These are phyloP conservation scores for Margaritispora aquatica DNA, from an alignment of 495 filamentous ascomycete genomes.

Conservation along the genomic window DNA sequence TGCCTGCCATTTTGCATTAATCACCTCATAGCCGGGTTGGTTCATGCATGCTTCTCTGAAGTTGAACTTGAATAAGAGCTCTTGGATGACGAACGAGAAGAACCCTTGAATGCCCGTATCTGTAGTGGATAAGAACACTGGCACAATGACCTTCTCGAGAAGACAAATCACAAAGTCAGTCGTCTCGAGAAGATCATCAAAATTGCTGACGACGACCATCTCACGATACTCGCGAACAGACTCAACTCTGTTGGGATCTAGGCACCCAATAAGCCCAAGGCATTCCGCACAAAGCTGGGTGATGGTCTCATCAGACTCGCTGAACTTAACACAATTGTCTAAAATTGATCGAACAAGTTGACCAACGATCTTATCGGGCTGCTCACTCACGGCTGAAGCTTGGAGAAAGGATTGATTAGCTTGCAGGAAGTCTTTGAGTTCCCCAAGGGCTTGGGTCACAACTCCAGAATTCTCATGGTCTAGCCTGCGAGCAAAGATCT, in stretches of 20 bases:
- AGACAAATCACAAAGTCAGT: constrained; percentile 81
- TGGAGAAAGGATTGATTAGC: constrained; percentile 76
- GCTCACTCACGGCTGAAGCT: constrained; percentile 73
- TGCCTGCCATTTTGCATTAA: constrained; percentile 47
- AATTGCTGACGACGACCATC: constrained; percentile 81
- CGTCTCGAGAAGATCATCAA: constrained; percentile 69
- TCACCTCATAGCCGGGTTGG: constrained; percentile 2
- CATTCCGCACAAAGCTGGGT: constrained; percentile 69
- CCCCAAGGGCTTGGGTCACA: constrained; percentile 68
- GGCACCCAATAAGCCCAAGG: constrained; percentile 79
- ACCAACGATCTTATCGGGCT: constrained; percentile 69
- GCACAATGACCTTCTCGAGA: constrained; percentile 80
- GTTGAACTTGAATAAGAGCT: constrained; percentile 70
- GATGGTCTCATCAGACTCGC: constrained; percentile 57
- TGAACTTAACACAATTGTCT: constrained; percentile 76
- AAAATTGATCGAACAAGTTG: constrained; percentile 69
- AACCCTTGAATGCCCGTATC: constrained; percentile 85
- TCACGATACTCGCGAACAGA: constrained; percentile 66
- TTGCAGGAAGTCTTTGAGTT: constrained; percentile 67
- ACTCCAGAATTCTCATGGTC: constrained; percentile 78
- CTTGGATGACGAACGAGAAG: constrained; percentile 88
- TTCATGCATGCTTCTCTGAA: constrained; percentile 53
- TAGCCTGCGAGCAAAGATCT: constrained; percentile 64
- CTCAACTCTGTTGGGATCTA: constrained; percentile 88
- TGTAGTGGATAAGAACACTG: constrained; percentile 81